A percentile compares a stretch with the other conserved stretches of the same genome.
Evolutionary conservation across 805 yeast species (phyloP).

Genomic region (Ogataea wickerhamii): DNA sequence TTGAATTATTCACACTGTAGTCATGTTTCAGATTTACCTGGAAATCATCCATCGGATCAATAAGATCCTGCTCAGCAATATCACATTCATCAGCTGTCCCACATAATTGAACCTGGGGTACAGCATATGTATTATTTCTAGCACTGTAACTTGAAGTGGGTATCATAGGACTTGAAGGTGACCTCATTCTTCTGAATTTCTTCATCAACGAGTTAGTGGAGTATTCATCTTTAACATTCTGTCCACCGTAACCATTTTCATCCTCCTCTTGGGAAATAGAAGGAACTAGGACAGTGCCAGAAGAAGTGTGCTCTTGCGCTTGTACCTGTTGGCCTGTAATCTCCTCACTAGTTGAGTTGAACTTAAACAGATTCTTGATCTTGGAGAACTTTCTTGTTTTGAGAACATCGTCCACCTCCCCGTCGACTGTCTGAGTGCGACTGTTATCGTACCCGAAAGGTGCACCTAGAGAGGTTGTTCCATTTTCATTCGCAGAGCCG

Average conservation of each 20-base stretch:
- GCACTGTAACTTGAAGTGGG: slow-evolving; percentile 5
- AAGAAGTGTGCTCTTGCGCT: slow-evolving; percentile 4
- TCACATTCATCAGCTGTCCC: slow-evolving; percentile 23
- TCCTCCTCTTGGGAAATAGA: slow-evolving; percentile 7
- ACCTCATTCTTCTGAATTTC: slow-evolving; percentile 33
- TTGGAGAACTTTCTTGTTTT: slow-evolving; percentile 25
- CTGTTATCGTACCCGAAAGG: neutral
- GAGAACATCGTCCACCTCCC: slow-evolving; percentile 14
- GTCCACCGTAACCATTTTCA: slow-evolving; percentile 5
- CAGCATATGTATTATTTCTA: slow-evolving; percentile 5
- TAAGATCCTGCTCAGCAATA: slow-evolving; percentile 23
- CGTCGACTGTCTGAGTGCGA: slow-evolving; percentile 4
- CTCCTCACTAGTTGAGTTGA: slow-evolving; percentile 14
- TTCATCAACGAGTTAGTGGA: slow-evolving; percentile 27
- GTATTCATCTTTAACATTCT: slow-evolving; percentile 9
- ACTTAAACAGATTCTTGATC: slow-evolving; percentile 29
- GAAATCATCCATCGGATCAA: slow-evolving; percentile 25
- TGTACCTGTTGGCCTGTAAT: slow-evolving; percentile 9
- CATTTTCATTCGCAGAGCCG: neutral
- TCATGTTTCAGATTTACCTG: slow-evolving; percentile 31
- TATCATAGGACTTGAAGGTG: slow-evolving; percentile 30
- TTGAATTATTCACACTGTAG: slow-evolving; percentile 30
- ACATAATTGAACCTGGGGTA: slow-evolving; percentile 6
- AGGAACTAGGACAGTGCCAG: slow-evolving; percentile 1
- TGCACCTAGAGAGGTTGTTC: neutral